Conservation (phyloP, 768 basidiomycete genomes). For the Austroboletus eburneus region DNA sequence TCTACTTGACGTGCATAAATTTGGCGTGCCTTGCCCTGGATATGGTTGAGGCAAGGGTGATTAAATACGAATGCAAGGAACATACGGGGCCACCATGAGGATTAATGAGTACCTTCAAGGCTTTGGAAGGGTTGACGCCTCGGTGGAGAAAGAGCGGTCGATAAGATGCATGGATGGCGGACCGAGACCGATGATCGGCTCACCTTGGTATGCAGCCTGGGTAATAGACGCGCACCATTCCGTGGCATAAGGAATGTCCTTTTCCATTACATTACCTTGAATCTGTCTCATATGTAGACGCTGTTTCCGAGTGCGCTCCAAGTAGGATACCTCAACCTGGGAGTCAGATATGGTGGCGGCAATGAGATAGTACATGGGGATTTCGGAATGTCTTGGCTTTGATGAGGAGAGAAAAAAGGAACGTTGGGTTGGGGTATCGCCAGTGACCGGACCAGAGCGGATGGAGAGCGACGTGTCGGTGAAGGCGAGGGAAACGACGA, state of each 20-base stretch:
- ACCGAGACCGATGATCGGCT: neutral
- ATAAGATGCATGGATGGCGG: constrained; percentile 3
- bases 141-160: neutral
- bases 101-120: constrained; percentile 71
- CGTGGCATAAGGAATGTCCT: constrained; percentile 31
- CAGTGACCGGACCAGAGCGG: constrained; percentile 12
- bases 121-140: constrained; percentile 53
- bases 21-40: constrained; percentile 56
- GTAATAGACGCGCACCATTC: constrained; percentile 57
- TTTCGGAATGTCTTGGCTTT: constrained; percentile 16
- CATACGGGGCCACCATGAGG: constrained; percentile 75
- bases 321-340: constrained; percentile 46
- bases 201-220: constrained; percentile 59
- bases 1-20: constrained; percentile 57
- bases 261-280: constrained; percentile 39
- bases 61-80: constrained; percentile 3
- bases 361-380: constrained; percentile 52
- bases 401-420: constrained; percentile 9
- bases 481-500: constrained; percentile 23
- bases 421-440: constrained; percentile 1
- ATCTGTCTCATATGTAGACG: constrained; percentile 36
- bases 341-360: constrained; percentile 40
- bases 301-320: constrained; percentile 42
- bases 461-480: constrained; percentile 27
- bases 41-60: neutral